Evolutionary conservation across 208 protist genomes (phyloP).

Genomic region (Crithidia mellificae): DNA sequence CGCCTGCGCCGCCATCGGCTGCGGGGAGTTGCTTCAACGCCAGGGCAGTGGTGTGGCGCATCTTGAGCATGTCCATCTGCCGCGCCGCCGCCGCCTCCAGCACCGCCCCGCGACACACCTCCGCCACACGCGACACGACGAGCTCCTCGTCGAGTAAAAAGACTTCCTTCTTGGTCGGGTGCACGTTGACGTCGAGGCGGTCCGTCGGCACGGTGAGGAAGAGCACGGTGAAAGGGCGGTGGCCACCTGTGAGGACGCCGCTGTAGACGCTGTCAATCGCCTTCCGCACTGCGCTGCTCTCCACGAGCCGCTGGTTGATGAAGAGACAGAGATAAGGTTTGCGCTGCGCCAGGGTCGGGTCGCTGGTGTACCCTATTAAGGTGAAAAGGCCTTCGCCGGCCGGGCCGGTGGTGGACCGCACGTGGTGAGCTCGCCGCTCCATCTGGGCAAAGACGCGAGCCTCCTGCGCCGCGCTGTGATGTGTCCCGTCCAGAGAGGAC

Average conservation of each 20-base stretch:
- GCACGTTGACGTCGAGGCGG: constrained; percentile 98
- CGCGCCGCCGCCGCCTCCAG: constrained; percentile 57
- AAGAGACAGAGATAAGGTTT: constrained; percentile 79
- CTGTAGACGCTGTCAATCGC: constrained; percentile 92
- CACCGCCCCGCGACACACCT: constrained; percentile 59
- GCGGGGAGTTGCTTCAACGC: constrained; percentile 33
- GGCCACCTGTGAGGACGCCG: constrained; percentile 82
- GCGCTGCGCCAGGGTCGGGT: constrained; percentile 60
- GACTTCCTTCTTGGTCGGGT: constrained; percentile 98
- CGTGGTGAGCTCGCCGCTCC: constrained; percentile 21
- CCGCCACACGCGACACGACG: constrained; percentile 57
- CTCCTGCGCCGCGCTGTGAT: constrained; percentile 1
- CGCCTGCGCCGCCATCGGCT: constrained; percentile 11
- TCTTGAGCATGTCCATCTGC: constrained; percentile 65
- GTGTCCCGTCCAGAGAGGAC: background rate
- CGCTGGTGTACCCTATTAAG: constrained; percentile 80
- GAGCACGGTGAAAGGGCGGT: constrained; percentile 95
- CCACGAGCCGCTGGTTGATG: constrained; percentile 87
- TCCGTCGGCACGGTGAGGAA: constrained; percentile 88
- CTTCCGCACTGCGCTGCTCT: constrained; percentile 77
- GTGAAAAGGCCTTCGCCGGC: constrained; percentile 59
- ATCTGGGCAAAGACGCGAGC: constrained; percentile 31
- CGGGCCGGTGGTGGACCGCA: constrained; percentile 32
- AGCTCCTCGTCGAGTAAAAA: constrained; percentile 82
- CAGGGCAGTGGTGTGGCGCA: constrained; percentile 40